These are phyloP conservation scores for Irpex rosettiformis DNA, from an alignment of 1,284 basidiomycete species.

Conservation along the genomic window DNA sequence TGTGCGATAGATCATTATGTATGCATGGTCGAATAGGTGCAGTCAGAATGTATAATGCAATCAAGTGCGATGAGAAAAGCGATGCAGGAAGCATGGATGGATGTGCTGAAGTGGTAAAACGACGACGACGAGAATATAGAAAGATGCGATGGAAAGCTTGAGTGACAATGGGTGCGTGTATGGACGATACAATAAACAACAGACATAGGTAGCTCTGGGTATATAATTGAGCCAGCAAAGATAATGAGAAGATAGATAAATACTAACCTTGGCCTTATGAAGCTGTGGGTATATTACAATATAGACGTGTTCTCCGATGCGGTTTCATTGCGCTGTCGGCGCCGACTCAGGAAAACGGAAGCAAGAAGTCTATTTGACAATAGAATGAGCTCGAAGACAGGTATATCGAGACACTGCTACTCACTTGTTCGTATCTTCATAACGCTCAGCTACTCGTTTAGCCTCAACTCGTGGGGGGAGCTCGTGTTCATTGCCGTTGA, in stretches of 20 bases:
- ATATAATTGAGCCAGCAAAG: not conserved
- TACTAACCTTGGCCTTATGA: not conserved
- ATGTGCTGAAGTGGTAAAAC: not conserved
- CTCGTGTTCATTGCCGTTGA: not conserved
- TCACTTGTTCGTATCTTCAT: constrained; percentile 65
- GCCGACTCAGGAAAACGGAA: constrained; percentile 57
- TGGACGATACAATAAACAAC: not conserved
- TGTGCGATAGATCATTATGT: not conserved
- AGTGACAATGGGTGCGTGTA: not conserved
- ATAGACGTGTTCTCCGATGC: not conserved
- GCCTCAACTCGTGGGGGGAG: constrained; percentile 28
- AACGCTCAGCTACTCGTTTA: constrained; percentile 49
- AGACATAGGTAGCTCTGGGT: not conserved
- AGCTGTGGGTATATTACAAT: not conserved
- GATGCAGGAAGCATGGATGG: not conserved
- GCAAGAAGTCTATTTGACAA: constrained; percentile 42
- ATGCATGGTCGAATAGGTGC: not conserved
- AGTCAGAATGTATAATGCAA: not conserved
- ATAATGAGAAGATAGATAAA: not conserved
- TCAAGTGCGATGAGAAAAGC: not conserved
- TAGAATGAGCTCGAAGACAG: not conserved
- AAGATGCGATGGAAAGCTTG: not conserved
- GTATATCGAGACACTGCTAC: constrained; percentile 12
- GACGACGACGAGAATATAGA: not conserved
- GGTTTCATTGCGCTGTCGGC: constrained; percentile 36